These are phyloP conservation scores for Croton setiger DNA, from an alignment of 441 rosid species.

Conservation along the genomic window DNA sequence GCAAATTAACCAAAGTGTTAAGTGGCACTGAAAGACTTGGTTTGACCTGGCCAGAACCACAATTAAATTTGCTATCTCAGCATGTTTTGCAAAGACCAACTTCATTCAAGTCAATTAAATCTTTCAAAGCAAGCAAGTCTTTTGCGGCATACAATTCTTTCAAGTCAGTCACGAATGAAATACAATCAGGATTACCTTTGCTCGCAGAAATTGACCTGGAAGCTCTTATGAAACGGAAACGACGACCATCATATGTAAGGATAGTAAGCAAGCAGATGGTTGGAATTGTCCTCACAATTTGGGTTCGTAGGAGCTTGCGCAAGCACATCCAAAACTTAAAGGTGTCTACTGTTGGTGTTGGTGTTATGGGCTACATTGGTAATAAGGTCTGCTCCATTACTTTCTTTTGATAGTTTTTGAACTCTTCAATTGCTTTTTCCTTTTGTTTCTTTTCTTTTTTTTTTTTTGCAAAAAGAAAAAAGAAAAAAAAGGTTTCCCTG, in stretches of 20 bases:
- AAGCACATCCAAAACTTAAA: slow-evolving; percentile 74
- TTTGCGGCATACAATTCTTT: slow-evolving; percentile 58
- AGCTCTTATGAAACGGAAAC: slow-evolving; percentile 63
- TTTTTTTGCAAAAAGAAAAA: too few species aligned
- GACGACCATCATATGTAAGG: slow-evolving; percentile 67
- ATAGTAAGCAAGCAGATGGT: slow-evolving; percentile 98
- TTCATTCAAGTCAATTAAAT: slow-evolving; percentile 53
- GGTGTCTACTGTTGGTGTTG: slow-evolving; percentile 96
- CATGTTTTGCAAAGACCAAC: slow-evolving; percentile 55
- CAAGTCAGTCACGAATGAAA: slow-evolving; percentile 43
- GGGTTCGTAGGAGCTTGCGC: slow-evolving; percentile 88
- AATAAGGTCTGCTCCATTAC: slow-evolving; percentile 64
- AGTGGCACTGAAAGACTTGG: slow-evolving; percentile 81
- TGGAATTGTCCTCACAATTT: slow-evolving; percentile 76
- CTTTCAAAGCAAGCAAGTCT: slow-evolving; percentile 52
- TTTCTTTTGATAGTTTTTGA: slow-evolving; percentile 8
- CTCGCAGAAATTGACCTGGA: slow-evolving; percentile 66
- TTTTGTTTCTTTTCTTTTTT: not conserved
- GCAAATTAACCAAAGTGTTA: slow-evolving; percentile 49
- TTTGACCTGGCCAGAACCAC: slow-evolving; percentile 92
- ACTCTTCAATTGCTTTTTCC: not conserved
- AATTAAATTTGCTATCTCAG: slow-evolving; percentile 57
- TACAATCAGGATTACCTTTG: slow-evolving; percentile 39
- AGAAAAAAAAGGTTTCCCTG: too few species aligned
- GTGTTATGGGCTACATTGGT: slow-evolving; percentile 95